Evolutionary conservation across 2,329 filamentous ascomycete species (phyloP).

Genomic region (Metarhizium brunneum): DNA sequence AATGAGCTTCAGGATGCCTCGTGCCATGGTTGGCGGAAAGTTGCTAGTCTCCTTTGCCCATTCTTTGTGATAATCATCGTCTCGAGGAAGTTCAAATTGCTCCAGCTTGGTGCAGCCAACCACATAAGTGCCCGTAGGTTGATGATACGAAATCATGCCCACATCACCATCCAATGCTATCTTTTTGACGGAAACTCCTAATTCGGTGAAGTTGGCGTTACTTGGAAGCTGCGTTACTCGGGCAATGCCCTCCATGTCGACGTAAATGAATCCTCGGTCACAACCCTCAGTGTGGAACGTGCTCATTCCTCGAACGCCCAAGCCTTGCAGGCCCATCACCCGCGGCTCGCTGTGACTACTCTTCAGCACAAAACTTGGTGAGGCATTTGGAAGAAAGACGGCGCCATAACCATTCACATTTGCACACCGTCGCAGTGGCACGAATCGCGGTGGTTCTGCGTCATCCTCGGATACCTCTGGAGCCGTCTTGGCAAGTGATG

Average conservation of each 20-base stretch:
- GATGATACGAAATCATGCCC: constrained; percentile 66
- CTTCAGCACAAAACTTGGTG: constrained; percentile 75
- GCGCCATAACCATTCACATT: constrained; percentile 71
- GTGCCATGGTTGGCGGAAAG: constrained; percentile 59
- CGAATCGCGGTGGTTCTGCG: constrained; percentile 34
- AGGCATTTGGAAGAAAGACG: constrained; percentile 72
- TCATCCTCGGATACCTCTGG: constrained; percentile 42
- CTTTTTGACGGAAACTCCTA: constrained; percentile 67
- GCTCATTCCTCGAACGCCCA: constrained; percentile 61
- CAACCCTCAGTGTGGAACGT: constrained; percentile 69
- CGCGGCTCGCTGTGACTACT: constrained; percentile 69
- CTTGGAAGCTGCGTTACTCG: constrained; percentile 63
- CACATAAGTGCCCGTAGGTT: constrained; percentile 65
- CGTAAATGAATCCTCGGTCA: constrained; percentile 74
- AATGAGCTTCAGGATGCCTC: constrained; percentile 67
- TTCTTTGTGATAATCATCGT: constrained; percentile 75
- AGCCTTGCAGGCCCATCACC: constrained; percentile 62
- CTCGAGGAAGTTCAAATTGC: constrained; percentile 75
- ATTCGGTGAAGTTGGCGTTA: constrained; percentile 59
- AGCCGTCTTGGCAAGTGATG: constrained; percentile 51
- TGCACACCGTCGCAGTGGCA: constrained; percentile 47
- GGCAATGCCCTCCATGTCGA: constrained; percentile 63
- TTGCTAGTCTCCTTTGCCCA: constrained; percentile 63
- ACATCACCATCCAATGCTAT: constrained; percentile 62
- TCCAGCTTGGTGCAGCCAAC: constrained; percentile 59